A percentile compares a stretch with the other conserved stretches of the same genome.
Evolutionary conservation across 768 basidiomycete genomes (phyloP).

Genomic region (Cystobasidium tubakii): DNA sequence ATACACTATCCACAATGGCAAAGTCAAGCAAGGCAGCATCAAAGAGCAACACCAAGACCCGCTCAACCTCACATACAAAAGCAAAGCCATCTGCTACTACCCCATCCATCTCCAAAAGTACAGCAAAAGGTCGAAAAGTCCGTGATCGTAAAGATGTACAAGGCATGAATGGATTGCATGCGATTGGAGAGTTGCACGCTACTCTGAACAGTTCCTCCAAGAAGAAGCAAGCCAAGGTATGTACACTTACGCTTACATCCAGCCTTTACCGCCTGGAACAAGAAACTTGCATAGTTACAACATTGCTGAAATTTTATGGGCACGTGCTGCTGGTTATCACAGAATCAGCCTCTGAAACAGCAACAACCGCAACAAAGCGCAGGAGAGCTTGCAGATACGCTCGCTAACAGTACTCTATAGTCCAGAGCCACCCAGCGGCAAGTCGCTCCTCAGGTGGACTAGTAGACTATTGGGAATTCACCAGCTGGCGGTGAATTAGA

Average conservation of each 20-base stretch:
- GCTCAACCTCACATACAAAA: neutral
- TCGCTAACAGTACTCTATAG: neutral
- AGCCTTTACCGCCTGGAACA: no score
- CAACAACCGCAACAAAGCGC: neutral
- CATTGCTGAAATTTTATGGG: no score
- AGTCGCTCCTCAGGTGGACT: no score
- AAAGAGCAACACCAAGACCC: neutral
- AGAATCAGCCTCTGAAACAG: neutral
- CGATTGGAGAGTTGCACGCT: neutral
- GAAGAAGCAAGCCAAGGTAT: neutral
- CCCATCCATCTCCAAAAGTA: neutral
- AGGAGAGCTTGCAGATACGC: neutral
- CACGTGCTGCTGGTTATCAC: no score
- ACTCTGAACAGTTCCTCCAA: neutral
- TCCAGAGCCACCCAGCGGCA: no score
- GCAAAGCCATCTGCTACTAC: neutral
- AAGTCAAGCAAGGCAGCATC: neutral
- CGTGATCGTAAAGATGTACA: neutral
- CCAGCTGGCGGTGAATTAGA: no score
- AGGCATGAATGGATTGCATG: neutral
- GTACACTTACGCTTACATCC: neutral
- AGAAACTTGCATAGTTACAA: no score
- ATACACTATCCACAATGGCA: neutral
- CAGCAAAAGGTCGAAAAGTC: neutral
- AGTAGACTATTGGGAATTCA: no score